phyloP scores from a whole-genome alignment of 2,329 filamentous ascomycete species.

The Cytospora piceicola region DNA sequence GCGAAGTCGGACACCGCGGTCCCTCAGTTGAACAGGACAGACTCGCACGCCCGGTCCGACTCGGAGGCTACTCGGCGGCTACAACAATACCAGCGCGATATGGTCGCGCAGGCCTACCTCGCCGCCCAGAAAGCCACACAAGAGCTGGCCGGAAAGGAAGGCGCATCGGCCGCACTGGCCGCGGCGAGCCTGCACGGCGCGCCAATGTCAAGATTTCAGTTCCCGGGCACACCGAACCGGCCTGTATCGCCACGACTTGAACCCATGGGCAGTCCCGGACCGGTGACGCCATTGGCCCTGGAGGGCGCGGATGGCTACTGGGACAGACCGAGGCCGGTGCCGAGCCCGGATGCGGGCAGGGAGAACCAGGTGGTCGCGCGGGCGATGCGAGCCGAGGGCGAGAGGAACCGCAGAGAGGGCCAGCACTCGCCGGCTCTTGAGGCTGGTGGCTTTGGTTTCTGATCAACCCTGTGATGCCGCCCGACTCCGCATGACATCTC shows the following conservation, averaged over 20 bases:
- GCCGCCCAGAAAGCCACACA: constrained; percentile 48
- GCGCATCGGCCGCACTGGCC: constrained; percentile 36
- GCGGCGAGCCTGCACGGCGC: constrained; percentile 42
- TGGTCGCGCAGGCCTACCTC: constrained; percentile 61
- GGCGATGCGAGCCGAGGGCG: constrained; percentile 41
- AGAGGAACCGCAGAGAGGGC: constrained; percentile 40
- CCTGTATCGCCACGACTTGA: constrained; percentile 54
- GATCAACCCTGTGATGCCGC: background rate
- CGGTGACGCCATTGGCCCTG: constrained; percentile 65
- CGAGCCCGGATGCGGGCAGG: constrained; percentile 31
- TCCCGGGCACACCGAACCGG: background rate
- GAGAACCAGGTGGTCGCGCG: constrained; percentile 38
- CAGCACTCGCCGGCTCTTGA: constrained; percentile 40
- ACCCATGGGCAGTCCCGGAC: constrained; percentile 62
- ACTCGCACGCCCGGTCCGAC: constrained; percentile 43
- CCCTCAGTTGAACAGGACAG: constrained; percentile 33
- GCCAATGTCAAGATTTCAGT: constrained; percentile 43
- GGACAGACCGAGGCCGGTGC: constrained; percentile 30
- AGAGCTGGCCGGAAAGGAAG: constrained; percentile 36
- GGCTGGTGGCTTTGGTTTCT: constrained; percentile 39
- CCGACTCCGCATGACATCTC: background rate
- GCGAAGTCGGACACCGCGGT: constrained; percentile 44
- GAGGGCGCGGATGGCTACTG: constrained; percentile 47
- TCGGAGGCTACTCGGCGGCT: constrained; percentile 56
- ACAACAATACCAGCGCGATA: constrained; percentile 63